Evolutionary conservation across 768 basidiomycete species (phyloP).

Genomic region (Pluteus cervinus): DNA sequence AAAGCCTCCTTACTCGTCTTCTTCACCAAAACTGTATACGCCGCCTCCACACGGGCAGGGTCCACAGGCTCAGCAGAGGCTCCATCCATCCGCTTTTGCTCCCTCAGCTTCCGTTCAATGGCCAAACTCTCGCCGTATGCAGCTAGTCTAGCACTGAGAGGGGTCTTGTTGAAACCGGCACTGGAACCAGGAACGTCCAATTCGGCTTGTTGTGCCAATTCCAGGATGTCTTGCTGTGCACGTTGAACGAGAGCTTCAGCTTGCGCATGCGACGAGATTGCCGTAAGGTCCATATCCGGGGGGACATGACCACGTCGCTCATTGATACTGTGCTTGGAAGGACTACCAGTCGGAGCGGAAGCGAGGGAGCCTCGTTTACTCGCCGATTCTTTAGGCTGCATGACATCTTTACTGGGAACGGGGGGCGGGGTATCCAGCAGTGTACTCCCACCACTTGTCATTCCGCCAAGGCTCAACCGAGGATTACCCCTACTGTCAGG

Average conservation of each 20-base stretch:
- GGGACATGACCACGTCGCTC: conserved; percentile 36
- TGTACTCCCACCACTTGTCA: no score
- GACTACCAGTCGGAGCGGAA: background rate
- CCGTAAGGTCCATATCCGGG: conserved; percentile 52
- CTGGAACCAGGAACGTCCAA: conserved; percentile 23
- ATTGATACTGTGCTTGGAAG: conserved; percentile 13
- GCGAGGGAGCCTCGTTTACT: no score
- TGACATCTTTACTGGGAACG: no score
- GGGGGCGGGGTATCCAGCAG: no score
- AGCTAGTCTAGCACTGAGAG: conserved; percentile 79
- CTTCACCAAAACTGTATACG: background rate
- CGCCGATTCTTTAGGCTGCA: background rate
- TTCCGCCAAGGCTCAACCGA: no score
- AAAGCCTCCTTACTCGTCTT: background rate
- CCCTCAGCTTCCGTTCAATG: conserved; percentile 66
- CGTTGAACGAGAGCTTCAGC: conserved; percentile 78
- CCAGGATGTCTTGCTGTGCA: conserved; percentile 66
- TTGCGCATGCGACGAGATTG: conserved; percentile 76
- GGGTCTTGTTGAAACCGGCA: conserved; percentile 48
- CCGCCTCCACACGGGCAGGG: background rate
- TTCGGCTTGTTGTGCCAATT: conserved; percentile 42
- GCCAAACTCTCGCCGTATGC: conserved; percentile 86
- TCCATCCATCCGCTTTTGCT: conserved; percentile 36
- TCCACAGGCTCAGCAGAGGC: no score
- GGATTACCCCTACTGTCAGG: no score